Conservation (phyloP, 2,329 filamentous ascomycete species). For the Aspergillus novofumigatus region DNA sequence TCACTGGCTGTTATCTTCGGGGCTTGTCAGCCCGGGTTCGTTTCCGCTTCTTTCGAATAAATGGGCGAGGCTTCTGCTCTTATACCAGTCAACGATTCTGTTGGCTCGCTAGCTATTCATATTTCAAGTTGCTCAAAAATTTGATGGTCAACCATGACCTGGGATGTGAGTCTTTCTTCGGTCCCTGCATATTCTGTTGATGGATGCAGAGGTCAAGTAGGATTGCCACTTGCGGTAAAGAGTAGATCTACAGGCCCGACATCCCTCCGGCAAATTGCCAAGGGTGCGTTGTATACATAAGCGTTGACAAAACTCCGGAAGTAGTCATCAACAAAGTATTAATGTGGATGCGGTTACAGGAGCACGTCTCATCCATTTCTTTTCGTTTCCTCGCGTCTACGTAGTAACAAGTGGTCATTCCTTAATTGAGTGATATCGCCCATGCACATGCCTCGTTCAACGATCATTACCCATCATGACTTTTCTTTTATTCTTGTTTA, state of each 20-base stretch:
- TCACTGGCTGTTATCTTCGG: not conserved
- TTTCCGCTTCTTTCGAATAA: not conserved
- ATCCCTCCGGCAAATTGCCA: not conserved
- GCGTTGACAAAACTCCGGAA: not conserved
- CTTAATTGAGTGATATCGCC: not conserved
- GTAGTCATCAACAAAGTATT: not conserved
- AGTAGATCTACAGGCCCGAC: slow-evolving; percentile 1
- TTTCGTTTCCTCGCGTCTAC: not conserved
- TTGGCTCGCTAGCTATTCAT: not conserved
- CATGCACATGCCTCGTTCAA: slow-evolving; percentile 6
- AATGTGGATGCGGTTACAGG: not conserved
- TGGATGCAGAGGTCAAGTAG: not conserved
- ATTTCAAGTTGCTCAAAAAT: not conserved
- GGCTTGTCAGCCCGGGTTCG: not conserved
- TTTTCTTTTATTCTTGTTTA: slow-evolving; percentile 18
- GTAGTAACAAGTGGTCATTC: not conserved
- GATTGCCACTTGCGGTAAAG: not conserved
- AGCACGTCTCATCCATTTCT: not conserved
- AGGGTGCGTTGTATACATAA: not conserved
- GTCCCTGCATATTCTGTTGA: not conserved
- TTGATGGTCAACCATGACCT: not conserved
- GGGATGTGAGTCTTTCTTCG: not conserved
- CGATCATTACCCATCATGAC: slow-evolving; percentile 21
- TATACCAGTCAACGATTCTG: not conserved
- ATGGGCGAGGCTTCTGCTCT: not conserved